Evolutionary conservation across 2,329 filamentous ascomycete genomes (phyloP), one percentile per base, ranked within the genome.

Genomic region (Penicillium sp.): DNA sequence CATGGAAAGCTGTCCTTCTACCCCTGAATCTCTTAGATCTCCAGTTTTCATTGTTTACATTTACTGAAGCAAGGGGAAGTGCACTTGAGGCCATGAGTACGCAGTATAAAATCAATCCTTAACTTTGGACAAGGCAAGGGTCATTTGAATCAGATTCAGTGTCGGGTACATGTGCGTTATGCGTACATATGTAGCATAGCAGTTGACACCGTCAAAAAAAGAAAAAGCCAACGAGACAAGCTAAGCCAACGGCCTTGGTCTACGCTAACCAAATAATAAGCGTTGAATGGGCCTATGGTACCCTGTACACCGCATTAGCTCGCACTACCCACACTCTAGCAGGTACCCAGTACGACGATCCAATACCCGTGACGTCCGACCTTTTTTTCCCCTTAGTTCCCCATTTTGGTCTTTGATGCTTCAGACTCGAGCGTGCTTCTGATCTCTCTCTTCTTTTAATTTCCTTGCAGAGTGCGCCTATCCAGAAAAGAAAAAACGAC

Each of bases 361-460:
- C 42, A 56, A 48, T 39, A 56, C 53, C 53, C 48, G 57, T 59
- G 60, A 62, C 65, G 63, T 65, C 53, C 53, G 43, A 53, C 47
- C 47, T 57, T 53, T 53, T 59, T 65, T 56, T 58, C 58, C 61
- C 61, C 53, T 55, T 58, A 49, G 44, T 50, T 36, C 44, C 51
- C 23, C 43, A 42, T 57, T 36, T 35, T 53, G 8, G 31, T 49
- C 45, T 49, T 36, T 25, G 45, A 44, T 56, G 48, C n/a, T 56
- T 56, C 39, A 44, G 25, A 56, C 39, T 52, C 36, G 41, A 52
- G 41, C 53, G 49, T 35, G 39, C 17, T 29, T 53, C 29, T 47
- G 39, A 53, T 29, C 21, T 27, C 50, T 36, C 41, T 17, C 13
- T 57, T 52, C 52, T 54, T 55, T 55, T 55, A 35, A 57, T 59